Percentiles rank a stretch among this genome's conserved stretches.
phyloP scores from a whole-genome alignment of 495 filamentous ascomycete genomes.

The Aspergillus affinis region DNA sequence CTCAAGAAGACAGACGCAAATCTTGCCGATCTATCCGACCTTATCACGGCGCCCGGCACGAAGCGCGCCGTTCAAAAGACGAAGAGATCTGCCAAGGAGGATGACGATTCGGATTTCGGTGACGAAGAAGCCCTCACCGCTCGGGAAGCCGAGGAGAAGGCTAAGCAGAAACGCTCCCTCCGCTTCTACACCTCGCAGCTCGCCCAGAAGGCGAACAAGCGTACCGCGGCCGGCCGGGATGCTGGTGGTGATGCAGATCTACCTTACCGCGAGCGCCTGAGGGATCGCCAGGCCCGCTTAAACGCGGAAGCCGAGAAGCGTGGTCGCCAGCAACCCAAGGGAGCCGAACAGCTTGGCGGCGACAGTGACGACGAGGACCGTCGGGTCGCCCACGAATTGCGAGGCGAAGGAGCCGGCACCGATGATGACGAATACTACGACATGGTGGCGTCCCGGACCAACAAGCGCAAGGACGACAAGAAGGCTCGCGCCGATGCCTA shows the following conservation, averaged over 20 bases:
- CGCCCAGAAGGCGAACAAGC: constrained; percentile 85
- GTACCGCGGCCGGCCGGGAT: constrained; percentile 74
- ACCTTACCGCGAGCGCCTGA: constrained; percentile 82
- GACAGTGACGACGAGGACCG: constrained; percentile 61
- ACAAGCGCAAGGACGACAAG: constrained; percentile 72
- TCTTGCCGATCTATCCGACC: constrained; percentile 63
- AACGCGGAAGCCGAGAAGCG: constrained; percentile 84
- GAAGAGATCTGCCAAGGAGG: constrained; percentile 34
- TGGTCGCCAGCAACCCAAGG: constrained; percentile 63
- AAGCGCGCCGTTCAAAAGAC: constrained; percentile 36
- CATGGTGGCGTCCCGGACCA: constrained; percentile 68
- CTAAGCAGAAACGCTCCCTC: constrained; percentile 78
- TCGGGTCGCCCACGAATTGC: constrained; percentile 41
- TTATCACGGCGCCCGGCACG: constrained; percentile 34
- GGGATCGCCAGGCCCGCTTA: constrained; percentile 79
- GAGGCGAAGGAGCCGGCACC: constrained; percentile 31
- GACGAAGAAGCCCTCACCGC: constrained; percentile 62
- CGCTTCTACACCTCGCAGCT: constrained; percentile 97
- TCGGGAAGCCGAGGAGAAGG: constrained; percentile 77
- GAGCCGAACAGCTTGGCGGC: constrained; percentile 61
- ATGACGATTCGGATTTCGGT: constrained; percentile 63
- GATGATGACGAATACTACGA: constrained; percentile 86
- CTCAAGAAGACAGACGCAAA: constrained; percentile 62
- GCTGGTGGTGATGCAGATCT: constrained; percentile 91
- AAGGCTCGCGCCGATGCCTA: constrained; percentile 58